These are phyloP conservation scores for Dactylellina sp. DNA, from an alignment of 2,329 filamentous ascomycete genomes.

Conservation along the genomic window DNA sequence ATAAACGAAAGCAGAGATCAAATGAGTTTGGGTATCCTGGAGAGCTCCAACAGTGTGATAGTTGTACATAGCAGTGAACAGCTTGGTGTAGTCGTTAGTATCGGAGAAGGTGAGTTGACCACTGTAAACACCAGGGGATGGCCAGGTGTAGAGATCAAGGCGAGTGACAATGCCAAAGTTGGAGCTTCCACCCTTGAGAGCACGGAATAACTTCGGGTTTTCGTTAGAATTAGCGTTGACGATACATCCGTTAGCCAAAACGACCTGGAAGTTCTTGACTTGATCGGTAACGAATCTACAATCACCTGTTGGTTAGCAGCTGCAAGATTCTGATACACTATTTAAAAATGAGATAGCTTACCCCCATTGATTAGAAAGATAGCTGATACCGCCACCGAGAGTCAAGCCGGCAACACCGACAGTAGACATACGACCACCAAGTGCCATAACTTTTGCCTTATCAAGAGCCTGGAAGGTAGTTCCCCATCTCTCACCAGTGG, in stretches of 20 bases:
- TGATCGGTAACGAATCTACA: conserved; percentile 63
- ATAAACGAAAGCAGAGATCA: conserved; percentile 53
- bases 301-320: neutral
- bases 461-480: conserved; percentile 28
- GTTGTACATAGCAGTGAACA: conserved; percentile 28
- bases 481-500: conserved; percentile 34
- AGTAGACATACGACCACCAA: conserved; percentile 46
- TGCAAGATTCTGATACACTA: neutral
- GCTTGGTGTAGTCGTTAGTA: conserved; percentile 12
- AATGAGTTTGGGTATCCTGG: conserved; percentile 15
- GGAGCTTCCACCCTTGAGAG: conserved; percentile 63
- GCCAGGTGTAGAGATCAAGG: conserved; percentile 60
- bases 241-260: conserved; percentile 66
- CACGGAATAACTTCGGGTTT: conserved; percentile 65
- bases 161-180: conserved; percentile 64
- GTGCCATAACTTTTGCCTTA: conserved; percentile 11
- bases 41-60: conserved; percentile 38
- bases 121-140: conserved; percentile 29
- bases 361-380: conserved; percentile 45
- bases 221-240: conserved; percentile 65
- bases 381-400: conserved; percentile 51
- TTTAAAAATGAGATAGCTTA: conserved; percentile 10
- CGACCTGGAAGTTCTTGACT: conserved; percentile 67
- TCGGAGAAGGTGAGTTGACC: conserved; percentile 34
- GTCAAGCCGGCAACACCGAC: conserved; percentile 44